These are phyloP conservation scores for Saksenaea vasiformis DNA, from an alignment of 371 early-diverging fungal species.

Conservation along the genomic window DNA sequence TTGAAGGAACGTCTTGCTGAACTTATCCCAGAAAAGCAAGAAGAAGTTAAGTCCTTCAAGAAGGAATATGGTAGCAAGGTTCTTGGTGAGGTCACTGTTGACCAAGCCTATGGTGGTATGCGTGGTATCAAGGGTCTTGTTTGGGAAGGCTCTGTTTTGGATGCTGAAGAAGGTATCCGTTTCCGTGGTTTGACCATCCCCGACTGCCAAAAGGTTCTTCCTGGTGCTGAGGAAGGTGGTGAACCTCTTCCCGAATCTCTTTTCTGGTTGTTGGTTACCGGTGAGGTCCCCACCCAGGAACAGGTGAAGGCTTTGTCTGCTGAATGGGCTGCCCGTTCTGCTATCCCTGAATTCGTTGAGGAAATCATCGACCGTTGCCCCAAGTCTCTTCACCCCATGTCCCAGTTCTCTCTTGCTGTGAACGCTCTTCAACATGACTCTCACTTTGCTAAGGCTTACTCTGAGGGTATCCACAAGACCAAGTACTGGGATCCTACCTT, in stretches of 20 bases:
- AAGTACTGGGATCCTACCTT: slow-evolving; percentile 97
- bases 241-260: slow-evolving; percentile 98
- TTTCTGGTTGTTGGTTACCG: slow-evolving; percentile 97
- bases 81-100: slow-evolving; percentile 94
- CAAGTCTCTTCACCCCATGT: slow-evolving; percentile 98
- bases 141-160: slow-evolving; percentile 97
- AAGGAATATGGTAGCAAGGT: slow-evolving; percentile 87
- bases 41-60: slow-evolving; percentile 92
- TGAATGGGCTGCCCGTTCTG: slow-evolving; percentile 95
- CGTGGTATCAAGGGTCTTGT: slow-evolving; percentile 98
- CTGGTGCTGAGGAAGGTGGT: slow-evolving; percentile 81
- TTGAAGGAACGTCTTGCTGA: slow-evolving; percentile 94
- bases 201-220: slow-evolving; percentile 92
- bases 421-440: slow-evolving; percentile 96
- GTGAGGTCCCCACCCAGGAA: slow-evolving; percentile 94
- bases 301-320: slow-evolving; percentile 90
- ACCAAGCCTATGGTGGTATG: slow-evolving; percentile 98
- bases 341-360: slow-evolving; percentile 91
- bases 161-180: slow-evolving; percentile 98
- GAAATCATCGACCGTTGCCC: slow-evolving; percentile 97
- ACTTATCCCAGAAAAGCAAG: slow-evolving; percentile 92
- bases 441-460: slow-evolving; percentile 96
- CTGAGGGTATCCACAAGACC: slow-evolving; percentile 90
- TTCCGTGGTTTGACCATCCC: slow-evolving; percentile 97
- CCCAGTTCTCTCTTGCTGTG: slow-evolving; percentile 95